Evolutionary conservation across 148 eudicot genomes (phyloP), one percentile per base, ranked within the genome.

Genomic region (Rhododendron ferrugineum): DNA sequence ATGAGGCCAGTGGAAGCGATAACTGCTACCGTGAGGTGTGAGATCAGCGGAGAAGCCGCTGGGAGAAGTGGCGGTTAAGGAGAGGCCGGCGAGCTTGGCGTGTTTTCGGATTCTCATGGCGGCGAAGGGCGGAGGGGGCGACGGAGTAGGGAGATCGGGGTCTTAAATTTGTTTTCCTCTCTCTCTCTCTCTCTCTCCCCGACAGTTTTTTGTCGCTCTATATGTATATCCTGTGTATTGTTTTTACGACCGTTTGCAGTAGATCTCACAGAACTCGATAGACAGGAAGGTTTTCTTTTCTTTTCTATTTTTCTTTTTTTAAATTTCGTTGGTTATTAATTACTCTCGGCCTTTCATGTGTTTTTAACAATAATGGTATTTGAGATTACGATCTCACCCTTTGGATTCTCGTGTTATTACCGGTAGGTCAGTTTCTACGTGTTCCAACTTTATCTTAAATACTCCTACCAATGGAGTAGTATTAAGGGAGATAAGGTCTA

Each of bases 241-340:
- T 66, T 30, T 20, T 72, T 74, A 18, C 58, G 72, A 73, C 46
- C 52, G 46, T 83, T 50, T 34, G 80, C 85, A 84, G 85, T 68
- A 68, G 74, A 74, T 84, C 85, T 84, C 85, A n/a, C 85, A 54
- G 72, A 75, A 74, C 80, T 84, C 85, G 85, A 73, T 84, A 52
- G 20, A 52, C 36, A 44, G 49, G 80, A 68, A 78, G 36, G 49
- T 26, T 40, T 46, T 66, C 15, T 34, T 82, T 82, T 82, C 40
- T 66, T 78, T 47, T 73, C 32, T 36, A n/a, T 52, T 84, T 49
- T 76, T 36, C 30, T 30, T n/a, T 30, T 6, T 30, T n/a, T 7
- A 15, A 56, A 56, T 13, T 76, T 22, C 32, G 73, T 66, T 66
- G 56, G 56, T 2, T 11, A 50, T n/a, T n/a, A 64, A 64, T 64